Evolutionary conservation across 2,329 filamentous ascomycete genomes (phyloP), one percentile per base, ranked within the genome.

Genomic region (Xylariales sp.): DNA sequence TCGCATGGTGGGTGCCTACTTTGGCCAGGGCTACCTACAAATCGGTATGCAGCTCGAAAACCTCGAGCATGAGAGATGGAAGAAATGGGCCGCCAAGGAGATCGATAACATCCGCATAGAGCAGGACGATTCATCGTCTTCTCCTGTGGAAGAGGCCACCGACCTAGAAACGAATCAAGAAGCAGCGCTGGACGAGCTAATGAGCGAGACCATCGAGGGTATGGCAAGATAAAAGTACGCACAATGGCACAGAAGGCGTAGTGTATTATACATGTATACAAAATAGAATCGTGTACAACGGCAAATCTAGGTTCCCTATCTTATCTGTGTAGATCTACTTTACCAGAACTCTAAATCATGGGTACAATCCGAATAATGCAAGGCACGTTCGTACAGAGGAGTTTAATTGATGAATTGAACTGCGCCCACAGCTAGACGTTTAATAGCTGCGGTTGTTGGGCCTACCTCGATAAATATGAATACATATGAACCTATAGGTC

Each of bases 41-140:
- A 70, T 95, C 40, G 81, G 87, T 48, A 86, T 93, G 79, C 69
- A 82, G 45, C 72, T 95, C 37, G 93, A 98, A 65, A 81, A 94
- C 63, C 65, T 74, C 51, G 71, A 80, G 43, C 95, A 81, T 61
- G 87, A 96, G 63, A 68, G 71, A 45, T 98, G 93, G 93, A 91
- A 89, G 56, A 57, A 49, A 29, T 57, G 55, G 55, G 55, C 56
- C 28, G 29, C 24, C 35, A 54, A 43, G 39, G 45, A 56, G 46
- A 53, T 55, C 37, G 39, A 44, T 4, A 35, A 19, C 11, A 44
- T 55, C 34, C 43, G 34, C n/a, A 36, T 47, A 28, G 52, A 56
- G 38, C 49, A 51, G 37, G 40, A 43, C 13, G 29, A 47, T 6
- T 49, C 53, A 1, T 54, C n/a, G n/a, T n/a, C n/a, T n/a, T n/a